Evolutionary conservation across 129 eudicot genomes (phyloP).

Genomic region (Dittrichia graveolens): DNA sequence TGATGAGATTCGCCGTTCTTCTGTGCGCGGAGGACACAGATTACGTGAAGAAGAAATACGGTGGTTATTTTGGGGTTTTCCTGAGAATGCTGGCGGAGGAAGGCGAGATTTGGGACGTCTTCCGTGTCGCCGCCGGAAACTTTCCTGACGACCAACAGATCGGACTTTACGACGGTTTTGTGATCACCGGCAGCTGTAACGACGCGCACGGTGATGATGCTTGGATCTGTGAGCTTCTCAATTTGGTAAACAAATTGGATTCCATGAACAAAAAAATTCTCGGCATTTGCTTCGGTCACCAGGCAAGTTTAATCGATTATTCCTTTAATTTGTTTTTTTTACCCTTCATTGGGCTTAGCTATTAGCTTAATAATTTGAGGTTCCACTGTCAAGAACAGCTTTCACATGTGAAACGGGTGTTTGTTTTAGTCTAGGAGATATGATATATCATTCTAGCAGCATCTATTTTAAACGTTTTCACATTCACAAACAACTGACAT

Average conservation of each 20-base stretch:
- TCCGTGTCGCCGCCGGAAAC: conserved; percentile 57
- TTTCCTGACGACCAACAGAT: conserved; percentile 70
- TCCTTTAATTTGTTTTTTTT: too few species aligned
- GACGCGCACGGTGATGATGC: conserved; percentile 81
- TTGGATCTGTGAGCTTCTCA: conserved; percentile 69
- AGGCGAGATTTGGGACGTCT: conserved; percentile 86
- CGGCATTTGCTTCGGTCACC: conserved; percentile 99
- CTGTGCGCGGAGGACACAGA: conserved; percentile 86
- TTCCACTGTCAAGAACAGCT: too few species aligned
- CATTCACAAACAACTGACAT: too few species aligned
- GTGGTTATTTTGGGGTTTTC: conserved; percentile 90
- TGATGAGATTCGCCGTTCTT: conserved; percentile 66
- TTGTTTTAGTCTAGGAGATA: too few species aligned
- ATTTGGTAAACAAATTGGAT: conserved; percentile 54
- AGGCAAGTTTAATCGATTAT: too few species aligned
- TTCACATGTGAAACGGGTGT: too few species aligned
- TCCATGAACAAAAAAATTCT: conserved; percentile 71
- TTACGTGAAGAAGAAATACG: conserved; percentile 82
- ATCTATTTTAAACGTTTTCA: too few species aligned
- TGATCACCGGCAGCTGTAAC: conserved; percentile 83
- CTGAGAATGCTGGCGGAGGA: conserved; percentile 82
- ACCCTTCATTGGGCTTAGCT: too few species aligned
- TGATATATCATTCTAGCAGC: too few species aligned
- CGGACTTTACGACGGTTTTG: conserved; percentile 71
- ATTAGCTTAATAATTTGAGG: too few species aligned